A percentile compares a stretch with the other conserved stretches of the same genome.
Conservation (phyloP, 306 rosid species). For the Vigna angularis region DNA sequence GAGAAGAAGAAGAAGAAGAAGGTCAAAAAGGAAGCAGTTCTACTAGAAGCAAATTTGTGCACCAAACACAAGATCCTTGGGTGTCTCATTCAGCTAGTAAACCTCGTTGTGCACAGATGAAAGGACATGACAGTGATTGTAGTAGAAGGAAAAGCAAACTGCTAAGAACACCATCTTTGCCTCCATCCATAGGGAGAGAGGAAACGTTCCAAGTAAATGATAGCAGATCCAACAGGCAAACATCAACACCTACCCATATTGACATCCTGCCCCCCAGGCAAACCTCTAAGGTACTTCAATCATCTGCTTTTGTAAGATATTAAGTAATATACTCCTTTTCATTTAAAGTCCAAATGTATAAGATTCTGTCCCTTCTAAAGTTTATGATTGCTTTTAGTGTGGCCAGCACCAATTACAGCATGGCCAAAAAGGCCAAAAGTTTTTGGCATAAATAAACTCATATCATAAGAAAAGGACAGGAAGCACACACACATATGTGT, state of each 20-base stretch:
- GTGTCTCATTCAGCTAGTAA: slow-evolving; percentile 38
- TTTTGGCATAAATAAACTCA: slow-evolving; percentile 40
- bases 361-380: slow-evolving; percentile 25
- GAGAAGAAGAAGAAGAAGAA: slow-evolving; percentile 39
- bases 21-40: slow-evolving; percentile 27
- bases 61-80: slow-evolving; percentile 46
- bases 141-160: slow-evolving; percentile 44
- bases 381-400: slow-evolving; percentile 27
- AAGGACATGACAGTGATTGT: slow-evolving; percentile 40
- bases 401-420: slow-evolving; percentile 23
- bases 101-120: slow-evolving; percentile 37
- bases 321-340: slow-evolving; percentile 9
- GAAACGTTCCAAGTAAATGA: slow-evolving; percentile 49
- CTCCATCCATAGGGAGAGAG: slow-evolving; percentile 57
- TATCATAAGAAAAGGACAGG: slow-evolving; percentile 38
- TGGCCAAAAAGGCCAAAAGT: slow-evolving; percentile 31
- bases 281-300: slow-evolving; percentile 59
- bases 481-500: background rate
- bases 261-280: slow-evolving; percentile 53
- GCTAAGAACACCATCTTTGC: slow-evolving; percentile 55
- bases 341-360: slow-evolving; percentile 14
- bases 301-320: slow-evolving; percentile 22
- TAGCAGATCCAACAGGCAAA: slow-evolving; percentile 53
- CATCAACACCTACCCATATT: slow-evolving; percentile 45
- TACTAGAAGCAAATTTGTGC: slow-evolving; percentile 34